These are phyloP conservation scores for Thermochaetoides thermophila DNA, from an alignment of 495 filamentous ascomycete species.

Conservation along the genomic window DNA sequence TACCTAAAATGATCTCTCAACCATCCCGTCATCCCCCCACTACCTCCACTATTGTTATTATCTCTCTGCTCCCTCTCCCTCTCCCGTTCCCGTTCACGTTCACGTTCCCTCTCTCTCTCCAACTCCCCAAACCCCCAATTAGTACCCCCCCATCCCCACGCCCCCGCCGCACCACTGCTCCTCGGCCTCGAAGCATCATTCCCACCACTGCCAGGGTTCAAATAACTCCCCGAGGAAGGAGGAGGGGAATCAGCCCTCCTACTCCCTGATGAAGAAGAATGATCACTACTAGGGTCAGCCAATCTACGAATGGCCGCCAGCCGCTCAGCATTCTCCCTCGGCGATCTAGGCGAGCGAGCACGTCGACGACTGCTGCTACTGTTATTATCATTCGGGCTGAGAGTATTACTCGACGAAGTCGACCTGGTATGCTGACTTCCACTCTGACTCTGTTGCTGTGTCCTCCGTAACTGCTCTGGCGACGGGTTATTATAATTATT, in stretches of 20 bases:
- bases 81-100: neutral
- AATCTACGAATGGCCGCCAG: no score
- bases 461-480: neutral
- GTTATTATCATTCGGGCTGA: neutral
- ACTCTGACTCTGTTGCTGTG: neutral
- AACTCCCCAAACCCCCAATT: neutral
- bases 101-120: neutral
- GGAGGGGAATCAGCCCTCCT: no score
- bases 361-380: neutral
- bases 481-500: neutral
- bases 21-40: slow-evolving; percentile 9
- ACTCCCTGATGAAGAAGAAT: no score
- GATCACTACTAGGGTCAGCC: no score
- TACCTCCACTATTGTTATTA: neutral
- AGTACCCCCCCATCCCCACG: neutral
- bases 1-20: slow-evolving; percentile 12
- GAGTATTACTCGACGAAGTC: neutral
- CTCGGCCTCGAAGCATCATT: no score
- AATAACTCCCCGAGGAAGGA: no score
- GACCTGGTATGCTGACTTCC: neutral
- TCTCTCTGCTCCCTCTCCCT: neutral
- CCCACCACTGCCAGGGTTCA: no score
- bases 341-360: neutral
- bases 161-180: no score
- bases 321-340: neutral